Percentiles rank a stretch among this genome's conserved stretches.
Conservation (phyloP, 2,329 filamentous ascomycete species). For the Nigrograna mackinnonii region DNA sequence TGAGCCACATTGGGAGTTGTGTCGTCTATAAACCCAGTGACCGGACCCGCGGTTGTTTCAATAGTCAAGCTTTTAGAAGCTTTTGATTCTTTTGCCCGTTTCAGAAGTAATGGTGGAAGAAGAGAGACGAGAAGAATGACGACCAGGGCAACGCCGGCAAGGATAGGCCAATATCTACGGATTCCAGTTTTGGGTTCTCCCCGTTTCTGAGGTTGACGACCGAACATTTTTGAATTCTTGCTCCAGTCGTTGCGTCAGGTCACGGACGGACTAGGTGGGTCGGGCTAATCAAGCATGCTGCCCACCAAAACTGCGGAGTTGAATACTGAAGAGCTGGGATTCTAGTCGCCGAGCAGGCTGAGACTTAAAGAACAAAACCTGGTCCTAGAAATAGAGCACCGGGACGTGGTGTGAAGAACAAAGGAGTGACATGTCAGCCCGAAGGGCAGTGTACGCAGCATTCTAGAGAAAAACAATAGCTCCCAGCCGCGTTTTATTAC, state of each 20-base stretch:
- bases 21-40: conserved; percentile 36
- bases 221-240: background rate
- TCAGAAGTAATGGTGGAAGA: background rate
- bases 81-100: background rate
- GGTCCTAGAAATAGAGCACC: background rate
- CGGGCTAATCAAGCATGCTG: background rate
- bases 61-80: conserved; percentile 20
- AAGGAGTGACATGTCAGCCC: no score
- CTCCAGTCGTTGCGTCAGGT: background rate
- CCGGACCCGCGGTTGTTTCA: conserved; percentile 29
- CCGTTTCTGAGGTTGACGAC: background rate
- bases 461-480: background rate
- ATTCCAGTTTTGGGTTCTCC: background rate
- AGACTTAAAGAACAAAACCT: background rate
- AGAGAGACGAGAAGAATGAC: background rate
- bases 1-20: conserved; percentile 41
- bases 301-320: background rate
- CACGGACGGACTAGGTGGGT: background rate
- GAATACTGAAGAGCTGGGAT: background rate
- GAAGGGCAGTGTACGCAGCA: background rate
- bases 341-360: background rate
- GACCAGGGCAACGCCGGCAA: background rate
- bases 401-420: background rate
- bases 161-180: background rate
- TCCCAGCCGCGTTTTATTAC: background rate